These are phyloP conservation scores for Babesia ovis DNA, from an alignment of 169 alveolate genomes.

Conservation along the genomic window DNA sequence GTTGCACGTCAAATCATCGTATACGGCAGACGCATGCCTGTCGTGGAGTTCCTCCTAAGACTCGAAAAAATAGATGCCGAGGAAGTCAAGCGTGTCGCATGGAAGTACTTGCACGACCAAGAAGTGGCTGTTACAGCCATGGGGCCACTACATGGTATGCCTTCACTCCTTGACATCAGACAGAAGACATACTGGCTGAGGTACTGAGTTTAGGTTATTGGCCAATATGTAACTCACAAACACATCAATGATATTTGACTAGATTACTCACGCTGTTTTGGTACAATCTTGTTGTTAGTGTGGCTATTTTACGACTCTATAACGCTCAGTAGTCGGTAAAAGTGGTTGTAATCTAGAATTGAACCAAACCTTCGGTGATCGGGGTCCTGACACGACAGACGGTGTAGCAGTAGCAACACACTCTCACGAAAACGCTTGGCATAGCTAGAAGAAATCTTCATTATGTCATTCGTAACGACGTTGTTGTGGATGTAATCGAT, in stretches of 20 bases:
- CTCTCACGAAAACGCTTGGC: conserved; percentile 36
- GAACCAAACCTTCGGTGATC: conserved; percentile 21
- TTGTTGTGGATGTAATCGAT: conserved; percentile 23
- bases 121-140: conserved; percentile 81
- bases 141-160: conserved; percentile 82
- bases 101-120: conserved; percentile 83
- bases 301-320: conserved; percentile 8
- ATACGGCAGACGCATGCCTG: conserved; percentile 80
- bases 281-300: background rate
- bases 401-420: conserved; percentile 22
- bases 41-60: conserved; percentile 79
- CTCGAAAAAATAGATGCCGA: conserved; percentile 82
- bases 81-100: conserved; percentile 83
- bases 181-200: conserved; percentile 81
- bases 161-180: conserved; percentile 72
- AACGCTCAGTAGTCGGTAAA: conserved; percentile 14
- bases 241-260: background rate
- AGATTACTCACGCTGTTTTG: no score
- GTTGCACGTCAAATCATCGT: conserved; percentile 82
- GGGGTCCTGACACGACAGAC: conserved; percentile 13
- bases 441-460: conserved; percentile 3
- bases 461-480: conserved; percentile 17
- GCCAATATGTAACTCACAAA: background rate
- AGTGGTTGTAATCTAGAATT: conserved; percentile 29
- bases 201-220: conserved; percentile 39